Evolutionary conservation across 495 filamentous ascomycete genomes (phyloP).

Genomic region (Penicillium pulvis): DNA sequence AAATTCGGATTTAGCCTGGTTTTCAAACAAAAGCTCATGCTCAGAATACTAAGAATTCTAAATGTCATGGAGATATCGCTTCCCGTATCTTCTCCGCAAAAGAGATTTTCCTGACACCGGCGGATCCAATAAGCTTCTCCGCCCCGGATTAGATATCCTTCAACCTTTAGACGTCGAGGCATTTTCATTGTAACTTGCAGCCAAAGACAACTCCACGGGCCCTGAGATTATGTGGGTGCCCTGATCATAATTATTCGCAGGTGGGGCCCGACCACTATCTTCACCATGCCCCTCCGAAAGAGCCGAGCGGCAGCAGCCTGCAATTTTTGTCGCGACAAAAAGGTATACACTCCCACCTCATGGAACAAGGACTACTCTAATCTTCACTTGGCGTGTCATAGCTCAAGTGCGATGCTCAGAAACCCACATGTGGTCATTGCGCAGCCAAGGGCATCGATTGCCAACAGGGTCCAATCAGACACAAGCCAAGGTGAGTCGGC

Average conservation of each 20-base stretch:
- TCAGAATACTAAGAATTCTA: no score
- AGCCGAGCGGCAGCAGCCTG: constrained; percentile 32
- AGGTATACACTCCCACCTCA: constrained; percentile 13
- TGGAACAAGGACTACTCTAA: not conserved
- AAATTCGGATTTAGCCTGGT: no score
- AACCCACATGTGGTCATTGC: constrained; percentile 31
- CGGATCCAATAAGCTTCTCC: not conserved
- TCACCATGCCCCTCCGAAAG: constrained; percentile 23
- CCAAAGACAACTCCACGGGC: not conserved
- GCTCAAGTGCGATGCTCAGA: constrained; percentile 35
- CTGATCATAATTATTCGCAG: not conserved
- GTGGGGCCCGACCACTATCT: not conserved
- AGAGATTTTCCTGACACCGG: not conserved
- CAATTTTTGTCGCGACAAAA: constrained; percentile 32
- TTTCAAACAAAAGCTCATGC: no score
- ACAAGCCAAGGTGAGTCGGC: constrained; percentile 26
- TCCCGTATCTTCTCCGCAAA: not conserved
- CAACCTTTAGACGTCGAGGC: not conserved
- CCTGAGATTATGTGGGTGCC: not conserved
- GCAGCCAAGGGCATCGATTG: constrained; percentile 26
- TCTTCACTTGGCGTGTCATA: not conserved
- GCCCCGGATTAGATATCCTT: not conserved
- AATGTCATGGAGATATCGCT: not conserved
- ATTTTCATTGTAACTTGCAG: not conserved
- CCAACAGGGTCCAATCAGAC: constrained; percentile 16